Base-by-base conservation (phyloP, 2,329 filamentous ascomycete genomes). In the Gyromitra esculenta region DNA sequence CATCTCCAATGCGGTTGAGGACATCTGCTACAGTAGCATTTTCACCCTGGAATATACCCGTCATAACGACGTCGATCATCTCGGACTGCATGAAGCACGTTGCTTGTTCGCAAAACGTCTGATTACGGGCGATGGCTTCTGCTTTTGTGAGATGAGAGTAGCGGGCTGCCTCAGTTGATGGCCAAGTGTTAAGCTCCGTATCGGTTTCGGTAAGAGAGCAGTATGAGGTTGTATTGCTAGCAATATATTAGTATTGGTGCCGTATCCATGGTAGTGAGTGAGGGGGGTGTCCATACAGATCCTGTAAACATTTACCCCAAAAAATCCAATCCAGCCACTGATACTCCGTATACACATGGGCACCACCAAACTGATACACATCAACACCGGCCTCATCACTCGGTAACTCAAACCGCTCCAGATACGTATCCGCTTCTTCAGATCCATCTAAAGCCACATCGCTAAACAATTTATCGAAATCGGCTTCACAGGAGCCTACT, bases 51-150 rank as follows among this genome's bases (percentile, higher is more conserved):
- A 73, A 76, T n/a, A 60, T 31, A 9, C 69, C 41, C 13, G 67
- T 73, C 13, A 37, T 18, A 45, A 60, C 35, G 18, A 71, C 60
- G 1, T 54, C 31, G 1, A 76, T 41, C 60, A 76, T 50, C 60
- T 76, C 73, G 35, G 52, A 73, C 52, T 76, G 73, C 73, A 76
- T 76, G 62, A 76, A 76, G 56, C 73, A 76, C 37, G 67, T 73
- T 15, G 62, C 73, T 15, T 76, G 31, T 6, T 60, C 52, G 18
- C 73, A 76, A 45, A 76, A 76, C 2, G 73, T 73, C 60, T 73
- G 73, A 31, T 76, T 76, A 2, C 69, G 63, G 21, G 25, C 45
- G 5, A 76, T 25, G 25, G 73, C 73, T 31, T 76, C 68, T 7
- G 54, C 60, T 9, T 63, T 67, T 18, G 68, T 54, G 18, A 76